Evolutionary conservation across 306 rosid genomes (phyloP), one percentile per base, ranked within the genome.

Genomic region (Senna siamea): DNA sequence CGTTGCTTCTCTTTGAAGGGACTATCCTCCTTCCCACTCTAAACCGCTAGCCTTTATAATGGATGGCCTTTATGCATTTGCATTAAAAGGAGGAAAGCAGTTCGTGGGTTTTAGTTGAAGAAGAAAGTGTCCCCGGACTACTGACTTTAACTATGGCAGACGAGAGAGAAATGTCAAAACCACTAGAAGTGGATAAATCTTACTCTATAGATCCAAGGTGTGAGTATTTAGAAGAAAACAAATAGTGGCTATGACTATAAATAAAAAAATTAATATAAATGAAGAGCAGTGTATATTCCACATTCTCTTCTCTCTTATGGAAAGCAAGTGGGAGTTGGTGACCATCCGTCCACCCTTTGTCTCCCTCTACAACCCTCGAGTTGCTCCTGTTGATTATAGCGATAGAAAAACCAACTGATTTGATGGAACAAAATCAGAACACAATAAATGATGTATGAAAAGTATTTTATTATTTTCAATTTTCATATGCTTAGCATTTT

Each of bases 241-340:
- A 78, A 76, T 80, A 53, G 69, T 60, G 64, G 74, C 78, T 77
- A 9, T 4, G 32, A 63, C 62, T 9, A 63, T 37, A 61, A 57
- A 9, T 77, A 23, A 15, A 40, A n/a, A 52, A 78, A 67, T 59
- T 47, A 69, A 60, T 35, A 70, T 37, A 44, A 14, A 54, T 59
- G 32, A 34, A 68, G 48, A 75, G 75, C 66, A 67, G 34, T 60
- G 60, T 76, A 78, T 66, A 85, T 86, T 88, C 84, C 75, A 85
- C 84, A 82, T 90, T 85, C 92, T 82, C 79, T 83, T 83, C 86
- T 86, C 82, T 83, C 82, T 83, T 80, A 84, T 86, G 83, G 84
- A 47, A 88, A 81, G 84, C 88, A 76, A 92, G 96, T 92, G 90
- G 89, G 96, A 78, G 88, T 78, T 73, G 88, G 85, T 81, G 81